Base-by-base conservation (phyloP, 2,329 filamentous ascomycete genomes). In the Botryotinia globosa region DNA sequence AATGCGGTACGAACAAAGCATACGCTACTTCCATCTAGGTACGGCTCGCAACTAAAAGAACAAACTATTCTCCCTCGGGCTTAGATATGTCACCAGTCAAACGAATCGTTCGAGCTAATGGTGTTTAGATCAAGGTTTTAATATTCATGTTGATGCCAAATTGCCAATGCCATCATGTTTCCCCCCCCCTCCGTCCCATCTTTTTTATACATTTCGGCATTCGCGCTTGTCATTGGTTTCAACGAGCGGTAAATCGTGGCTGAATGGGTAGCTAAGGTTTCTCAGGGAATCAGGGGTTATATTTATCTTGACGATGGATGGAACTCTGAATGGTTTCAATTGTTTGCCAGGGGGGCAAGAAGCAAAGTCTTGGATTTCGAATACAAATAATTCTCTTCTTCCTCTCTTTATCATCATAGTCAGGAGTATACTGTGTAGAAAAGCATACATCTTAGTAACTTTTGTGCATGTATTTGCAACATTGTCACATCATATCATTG, bases 181-280 rank as follows among this genome's bases (percentile, higher is more conserved):
- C 37, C n/a, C n/a, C 9, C 9, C 18, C 3, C 51, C 42, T 37
- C 44, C 56, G 68, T 63, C 68, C 68, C 54, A 70, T 70, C 56
- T 63, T 70, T 48, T 51, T 54, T 70, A 37, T 20, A 29, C 44
- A 42, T 37, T 64, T 71, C 68, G 68, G 59, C 18, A 71, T 71
- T 42, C 29, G 56, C 44, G 68, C 58, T 48, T 71, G 42, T 25
- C 32, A 42, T 65, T 64, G 58, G 58, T 25, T 51, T 71, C 29
- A 8, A 25, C 45, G 44, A 71, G 68, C 42, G 68, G 68, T 71
- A 71, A 71, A 71, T 65, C 42, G 58, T 70, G 32, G 42, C 56
- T 64, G 42, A 39, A 70, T 70, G 39, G 42, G 34, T 39, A 70
- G 32, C 10, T 39, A 62, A 56, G 37, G 59, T 48, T 65, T 48